Evolutionary conservation across 257 asterid genomes (phyloP).

Genomic region (Solanum medicagineum): DNA sequence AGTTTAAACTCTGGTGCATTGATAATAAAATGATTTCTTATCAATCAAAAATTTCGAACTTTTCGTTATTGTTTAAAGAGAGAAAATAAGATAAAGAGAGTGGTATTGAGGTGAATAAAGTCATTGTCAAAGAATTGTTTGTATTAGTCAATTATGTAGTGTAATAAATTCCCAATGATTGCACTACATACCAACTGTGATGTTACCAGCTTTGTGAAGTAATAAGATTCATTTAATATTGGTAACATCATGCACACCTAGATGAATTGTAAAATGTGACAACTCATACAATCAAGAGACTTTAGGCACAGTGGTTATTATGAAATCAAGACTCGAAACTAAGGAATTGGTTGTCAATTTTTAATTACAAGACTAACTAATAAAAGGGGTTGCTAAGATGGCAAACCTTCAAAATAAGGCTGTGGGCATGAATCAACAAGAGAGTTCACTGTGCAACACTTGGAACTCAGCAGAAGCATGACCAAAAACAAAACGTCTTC

Average conservation of each 20-base stretch:
- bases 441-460: not conserved
- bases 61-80: not conserved
- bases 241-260: not conserved
- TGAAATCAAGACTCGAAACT: not conserved
- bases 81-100: not conserved
- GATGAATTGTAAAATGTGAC: not conserved
- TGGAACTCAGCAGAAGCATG: not conserved
- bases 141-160: not conserved
- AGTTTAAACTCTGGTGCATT: not conserved
- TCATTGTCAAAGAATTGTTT: too few species aligned
- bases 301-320: not conserved
- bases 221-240: too few species aligned
- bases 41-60: not conserved
- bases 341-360: not conserved
- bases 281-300: not conserved
- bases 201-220: too few species aligned
- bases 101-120: not conserved
- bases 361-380: not conserved
- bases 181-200: not conserved
- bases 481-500: not conserved
- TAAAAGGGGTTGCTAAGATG: not conserved
- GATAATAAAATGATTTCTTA: not conserved
- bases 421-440: not conserved
- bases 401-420: not conserved
- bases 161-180: not conserved